Evolutionary conservation across 768 basidiomycete species (phyloP), one percentile per base, ranked within the genome.

Genomic region (Royoungia palumana): DNA sequence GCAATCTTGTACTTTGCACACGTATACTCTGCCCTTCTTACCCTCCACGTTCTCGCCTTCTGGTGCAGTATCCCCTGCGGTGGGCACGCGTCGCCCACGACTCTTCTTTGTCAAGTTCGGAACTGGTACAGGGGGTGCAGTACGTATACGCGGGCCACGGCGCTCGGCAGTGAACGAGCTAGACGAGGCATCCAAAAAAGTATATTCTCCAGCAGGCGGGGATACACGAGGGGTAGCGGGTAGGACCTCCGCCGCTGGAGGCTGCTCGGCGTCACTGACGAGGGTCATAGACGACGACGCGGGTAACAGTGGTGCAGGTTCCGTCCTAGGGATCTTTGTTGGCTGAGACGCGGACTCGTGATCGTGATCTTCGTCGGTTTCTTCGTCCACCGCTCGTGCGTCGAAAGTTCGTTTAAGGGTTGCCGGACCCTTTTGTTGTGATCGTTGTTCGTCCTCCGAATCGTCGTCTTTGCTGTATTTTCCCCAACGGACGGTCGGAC

Each of bases 41-140:
- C 67, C 63, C 20, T 68, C 67, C 11, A 48, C 28, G 22, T 1
- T 50, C 34, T 70, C 68, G 30, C 50, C 40, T 44, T 70, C 68
- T 16, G 41, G 2, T 11, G 47, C 16, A 6, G 56, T 14, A 35
- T 69, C 68, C 0, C 34, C 66, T 37, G 68, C 64, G 1, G 83
- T 87, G 5, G 87, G 87, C 19, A 89, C 87, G 50, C 84, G 77
- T 32, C 87, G 79, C 12, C 87, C 87, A 44, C 87, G 80, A 57
- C 83, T 85, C 71, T 86, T 87, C 73, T 89, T 89, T 38, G 83
- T 89, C 52, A 89, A 62, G 65, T 87, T 85, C 30, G 87, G 86
- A 35, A 88, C 84, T 12, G 86, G 86, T 22, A 82, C 74, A 20
- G 86, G 86, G 40, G 82, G 75, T 6, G 76, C 72, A 11, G 76